Evolutionary conservation across 148 eudicot genomes (phyloP), one percentile per base, ranked within the genome.

Genomic region (Salicornia ramosissima): DNA sequence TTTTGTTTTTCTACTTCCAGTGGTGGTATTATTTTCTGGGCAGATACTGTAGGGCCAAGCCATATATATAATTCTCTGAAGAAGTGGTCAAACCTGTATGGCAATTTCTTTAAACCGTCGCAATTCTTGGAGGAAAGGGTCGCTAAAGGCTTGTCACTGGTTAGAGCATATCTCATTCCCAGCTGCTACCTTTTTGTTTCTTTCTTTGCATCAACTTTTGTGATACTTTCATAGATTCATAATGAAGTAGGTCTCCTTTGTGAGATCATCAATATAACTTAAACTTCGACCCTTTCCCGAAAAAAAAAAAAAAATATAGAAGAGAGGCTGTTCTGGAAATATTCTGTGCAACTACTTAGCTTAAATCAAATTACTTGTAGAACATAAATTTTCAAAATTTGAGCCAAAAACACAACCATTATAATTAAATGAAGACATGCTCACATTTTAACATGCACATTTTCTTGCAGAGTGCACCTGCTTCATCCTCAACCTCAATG

Each of bases 11-110:
- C 40, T 36, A n/a, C 70, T 83, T 65, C 79, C 95, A 93, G 98
- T 43, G 98, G 98, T 42, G 98, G 98, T 51, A 65, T 93, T 67
- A 79, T 93, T 60, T 93, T 84, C 76, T 93, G 98, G 98, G 98
- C 92, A 58, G 98, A 93, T 79, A 74, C 80, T 18, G 84, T 93
- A 71, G 98, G 96, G 16, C 79, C 95, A 56, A 78, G 82, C 25
- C 85, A 81, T 61, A 83, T 93, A 68, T 87, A 90, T 52, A 69
- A 71, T 73, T 81, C 90, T 77, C 86, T 93, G 69, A 82, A 84
- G 71, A 93, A 85, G 70, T 93, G 98, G 98, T 68, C 85, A 13
- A 76, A 75, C 58, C 21, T 62, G 45, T 88, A 93, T 69, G 95
- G 98, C 7, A 82, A 73, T 72, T 93, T 93, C 81, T 93, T 75